Evolutionary conservation across 768 basidiomycete genomes (phyloP), one percentile per base, ranked within the genome.

Genomic region (Tricholoma flavovirens): DNA sequence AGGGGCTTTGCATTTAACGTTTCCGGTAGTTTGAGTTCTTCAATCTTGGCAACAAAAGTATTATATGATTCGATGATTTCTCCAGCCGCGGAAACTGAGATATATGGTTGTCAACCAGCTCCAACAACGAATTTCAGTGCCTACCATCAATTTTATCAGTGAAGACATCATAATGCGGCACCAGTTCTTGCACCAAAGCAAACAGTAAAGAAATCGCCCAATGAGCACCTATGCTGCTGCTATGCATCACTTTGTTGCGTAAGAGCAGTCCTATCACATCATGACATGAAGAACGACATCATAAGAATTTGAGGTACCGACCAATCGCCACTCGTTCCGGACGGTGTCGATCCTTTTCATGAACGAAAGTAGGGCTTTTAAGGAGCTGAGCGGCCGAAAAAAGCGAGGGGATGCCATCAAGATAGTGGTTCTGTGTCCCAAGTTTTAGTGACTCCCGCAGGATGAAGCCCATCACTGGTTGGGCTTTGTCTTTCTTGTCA

Each of bases 381-480:
- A 87, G 57, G 14, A 82, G 52, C 8, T 74, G 73, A 0, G 79
- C 74, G 5, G 84, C 86, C 14, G 72, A 66, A 66, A 86, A 92
- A 2, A 88, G 75, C 1, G 75, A 70, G 2, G 88, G 88, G 43
- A 90, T 81, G 17, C 88, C 92, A 64, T 88, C 88, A 15, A 89
- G 70, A 59, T 83, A 90, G 64, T 90, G 85, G 59, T 87, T 83
- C 62, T 88, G 87, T 17, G 79, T 76, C 9, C 91, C 90, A 24
- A 93, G 77, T 68, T 95, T 98, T 56, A 97, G 70, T 5, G 90
- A 89, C 48, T 96, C 90, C 49, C 88, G 80, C 32, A 98, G 79
- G 26, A 86, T 84, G 29, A 82, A 82, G 53, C 89, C 85, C 5
- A 86, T 77, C 0, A 83, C 81, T 6, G 78, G 74, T 9, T 80